Conservation (phyloP, 140 eudicot genomes). For the Erigeron philadelphicus region DNA sequence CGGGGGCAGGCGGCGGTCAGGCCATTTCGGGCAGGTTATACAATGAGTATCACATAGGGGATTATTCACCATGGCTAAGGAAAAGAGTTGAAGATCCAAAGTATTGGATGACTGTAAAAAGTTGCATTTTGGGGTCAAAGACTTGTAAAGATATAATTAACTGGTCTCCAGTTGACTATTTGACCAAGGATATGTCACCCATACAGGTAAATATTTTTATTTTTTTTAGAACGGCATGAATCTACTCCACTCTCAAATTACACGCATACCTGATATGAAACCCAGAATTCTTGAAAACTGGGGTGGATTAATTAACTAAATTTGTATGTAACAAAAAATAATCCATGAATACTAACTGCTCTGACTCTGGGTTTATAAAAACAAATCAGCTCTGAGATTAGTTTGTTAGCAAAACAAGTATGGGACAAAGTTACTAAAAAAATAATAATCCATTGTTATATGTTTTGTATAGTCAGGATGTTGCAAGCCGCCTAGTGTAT, state of each 20-base stretch:
- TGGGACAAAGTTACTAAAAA: no score
- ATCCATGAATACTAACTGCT: no score
- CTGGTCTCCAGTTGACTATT: slow-evolving; percentile 80
- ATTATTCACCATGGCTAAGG: slow-evolving; percentile 74
- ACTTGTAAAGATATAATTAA: slow-evolving; percentile 58
- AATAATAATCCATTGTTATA: no score
- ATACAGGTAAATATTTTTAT: slow-evolving; percentile 58
- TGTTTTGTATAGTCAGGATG: slow-evolving; percentile 62
- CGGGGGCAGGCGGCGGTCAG: slow-evolving; percentile 59
- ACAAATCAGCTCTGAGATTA: no score
- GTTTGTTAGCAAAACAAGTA: no score
- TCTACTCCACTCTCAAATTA: no score
- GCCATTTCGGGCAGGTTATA: slow-evolving; percentile 58
- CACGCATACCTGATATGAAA: no score
- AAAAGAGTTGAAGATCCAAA: slow-evolving; percentile 50
- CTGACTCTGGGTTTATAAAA: no score
- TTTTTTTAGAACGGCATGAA: no score
- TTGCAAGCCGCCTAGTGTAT: slow-evolving; percentile 86
- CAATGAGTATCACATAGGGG: slow-evolving; percentile 53
- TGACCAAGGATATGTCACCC: slow-evolving; percentile 65
- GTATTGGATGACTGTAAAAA: slow-evolving; percentile 55
- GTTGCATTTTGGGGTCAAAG: slow-evolving; percentile 75
- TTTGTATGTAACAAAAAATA: no score
- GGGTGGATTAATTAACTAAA: no score
- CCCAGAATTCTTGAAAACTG: no score